Percentiles rank a stretch among this genome's conserved stretches.
Conservation (phyloP, 1,284 basidiomycete genomes). For the Lentinula novae-zelandiae region DNA sequence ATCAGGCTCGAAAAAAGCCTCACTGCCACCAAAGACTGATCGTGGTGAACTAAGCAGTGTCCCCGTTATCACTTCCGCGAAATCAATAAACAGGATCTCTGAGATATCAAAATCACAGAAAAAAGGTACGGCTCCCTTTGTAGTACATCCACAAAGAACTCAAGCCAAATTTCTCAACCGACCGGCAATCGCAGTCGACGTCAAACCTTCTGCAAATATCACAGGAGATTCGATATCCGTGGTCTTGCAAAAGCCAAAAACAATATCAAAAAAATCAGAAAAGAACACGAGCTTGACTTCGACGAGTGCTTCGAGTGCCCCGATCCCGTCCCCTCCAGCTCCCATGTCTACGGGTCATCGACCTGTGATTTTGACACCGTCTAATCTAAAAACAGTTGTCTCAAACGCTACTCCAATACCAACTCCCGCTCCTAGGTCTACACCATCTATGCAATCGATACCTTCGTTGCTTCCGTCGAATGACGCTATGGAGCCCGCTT, state of each 20-base stretch:
- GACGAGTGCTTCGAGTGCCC: background rate
- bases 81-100: background rate
- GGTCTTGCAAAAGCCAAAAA: background rate
- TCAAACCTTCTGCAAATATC: background rate
- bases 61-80: background rate
- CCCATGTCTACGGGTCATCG: too few species aligned
- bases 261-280: background rate
- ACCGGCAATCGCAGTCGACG: background rate
- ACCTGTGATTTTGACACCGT: background rate
- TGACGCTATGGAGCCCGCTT: background rate
- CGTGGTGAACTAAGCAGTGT: background rate
- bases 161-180: background rate
- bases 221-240: background rate
- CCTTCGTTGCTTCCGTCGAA: background rate
- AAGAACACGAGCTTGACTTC: background rate
- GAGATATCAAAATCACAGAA: background rate
- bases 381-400: too few species aligned
- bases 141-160: background rate
- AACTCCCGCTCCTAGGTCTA: slow-evolving; percentile 1
- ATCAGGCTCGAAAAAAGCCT: background rate
- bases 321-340: too few species aligned
- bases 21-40: background rate
- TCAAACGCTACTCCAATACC: background rate
- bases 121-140: background rate
- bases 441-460: background rate